phyloP scores from a whole-genome alignment of 176 grass and related monocot species.

The Chrysopogon serrulatus region DNA sequence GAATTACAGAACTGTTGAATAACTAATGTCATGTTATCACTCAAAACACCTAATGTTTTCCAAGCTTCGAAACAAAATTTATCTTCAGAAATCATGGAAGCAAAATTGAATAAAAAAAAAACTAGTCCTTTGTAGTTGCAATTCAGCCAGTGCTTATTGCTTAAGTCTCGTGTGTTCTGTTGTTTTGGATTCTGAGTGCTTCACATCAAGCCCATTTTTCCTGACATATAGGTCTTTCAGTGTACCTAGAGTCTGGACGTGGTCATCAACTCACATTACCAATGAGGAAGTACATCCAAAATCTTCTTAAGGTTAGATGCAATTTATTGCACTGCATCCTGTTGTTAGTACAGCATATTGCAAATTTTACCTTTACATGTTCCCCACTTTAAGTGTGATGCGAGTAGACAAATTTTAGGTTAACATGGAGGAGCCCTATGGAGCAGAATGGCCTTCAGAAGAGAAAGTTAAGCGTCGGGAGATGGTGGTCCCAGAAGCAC shows the following conservation, averaged over 20 bases:
- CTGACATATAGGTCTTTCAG: conserved; percentile 52
- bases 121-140: not conserved
- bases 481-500: conserved; percentile 68
- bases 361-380: not conserved
- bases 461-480: conserved; percentile 82
- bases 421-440: conserved; percentile 72
- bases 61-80: no score
- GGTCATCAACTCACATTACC: conserved; percentile 53
- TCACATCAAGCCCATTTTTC: not conserved
- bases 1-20: not conserved
- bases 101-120: not conserved
- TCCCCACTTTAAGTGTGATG: conserved; percentile 4
- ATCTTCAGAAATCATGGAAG: not conserved
- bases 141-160: not conserved
- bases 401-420: conserved; percentile 30
- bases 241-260: conserved; percentile 61
- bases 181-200: not conserved
- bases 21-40: no score
- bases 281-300: no score
- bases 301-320: conserved; percentile 64
- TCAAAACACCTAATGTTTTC: no score
- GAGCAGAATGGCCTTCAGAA: conserved; percentile 74
- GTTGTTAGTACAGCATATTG: not conserved
- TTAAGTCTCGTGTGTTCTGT: not conserved
- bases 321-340: not conserved